These are phyloP conservation scores for Kodamaea laetipori DNA, from an alignment of 805 yeast species.

Conservation along the genomic window DNA sequence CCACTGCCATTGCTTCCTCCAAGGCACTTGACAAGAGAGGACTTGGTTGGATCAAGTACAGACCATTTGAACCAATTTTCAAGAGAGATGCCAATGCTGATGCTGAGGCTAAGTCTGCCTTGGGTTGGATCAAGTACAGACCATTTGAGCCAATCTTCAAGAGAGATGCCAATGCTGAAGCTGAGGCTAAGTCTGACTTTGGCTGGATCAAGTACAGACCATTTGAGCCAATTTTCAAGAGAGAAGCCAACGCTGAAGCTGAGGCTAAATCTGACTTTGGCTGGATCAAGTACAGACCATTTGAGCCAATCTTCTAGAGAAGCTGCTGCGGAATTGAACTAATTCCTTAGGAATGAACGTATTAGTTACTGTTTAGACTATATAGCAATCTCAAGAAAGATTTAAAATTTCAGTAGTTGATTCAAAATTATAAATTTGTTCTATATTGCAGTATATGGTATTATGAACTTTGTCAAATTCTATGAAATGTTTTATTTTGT, in stretches of 20 bases:
- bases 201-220: constrained; percentile 11
- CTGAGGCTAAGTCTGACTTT: constrained; percentile 5
- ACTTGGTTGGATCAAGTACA: constrained; percentile 9
- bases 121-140: constrained; percentile 12
- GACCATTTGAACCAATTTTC: constrained; percentile 9
- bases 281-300: constrained; percentile 8
- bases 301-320: constrained; percentile 17
- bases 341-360: no score
- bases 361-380: no score
- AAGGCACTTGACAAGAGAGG: constrained; percentile 3
- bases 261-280: neutral
- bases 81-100: constrained; percentile 17
- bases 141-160: constrained; percentile 9
- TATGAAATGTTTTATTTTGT: no score
- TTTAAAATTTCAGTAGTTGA: no score
- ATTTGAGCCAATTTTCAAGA: constrained; percentile 17
- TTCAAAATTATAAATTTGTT: no score
- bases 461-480: no score
- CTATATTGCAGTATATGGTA: no score
- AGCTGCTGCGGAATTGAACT: constrained; percentile 11
- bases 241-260: constrained; percentile 18
- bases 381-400: no score
- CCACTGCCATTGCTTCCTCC: constrained; percentile 13
- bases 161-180: constrained; percentile 12
- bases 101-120: constrained; percentile 9